Evolutionary conservation across 768 basidiomycete species (phyloP), one percentile per base, ranked within the genome.

Genomic region (Porphyrellus cyaneotinctus): DNA sequence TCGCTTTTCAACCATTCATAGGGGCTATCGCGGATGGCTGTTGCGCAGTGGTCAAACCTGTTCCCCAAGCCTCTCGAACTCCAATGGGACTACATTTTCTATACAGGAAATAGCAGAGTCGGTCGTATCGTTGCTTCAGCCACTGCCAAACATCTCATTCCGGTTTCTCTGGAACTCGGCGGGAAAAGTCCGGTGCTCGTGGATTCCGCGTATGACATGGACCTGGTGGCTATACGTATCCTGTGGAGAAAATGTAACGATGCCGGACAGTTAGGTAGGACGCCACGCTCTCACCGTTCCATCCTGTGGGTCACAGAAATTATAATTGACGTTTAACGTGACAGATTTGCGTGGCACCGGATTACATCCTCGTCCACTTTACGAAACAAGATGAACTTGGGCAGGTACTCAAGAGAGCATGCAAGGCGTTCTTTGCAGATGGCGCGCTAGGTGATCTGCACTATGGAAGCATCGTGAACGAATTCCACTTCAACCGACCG

Each of bases 21-120:
- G 88, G 87, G 5, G 88, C 88, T 1, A 85, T 91, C 44, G 75
- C 86, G 0, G 87, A 87, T 1, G 89, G 88, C 0, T 87, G 84
- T 59, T 76, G 82, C n/a, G 78, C 76, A 0, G 75, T 82, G 11
- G 42, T 89, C 60, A 90, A 91, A 62, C 77, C 79, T 13, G 65
- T 74, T 0, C 79, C 84, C 0, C 67, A 66, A 66, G 35, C 59
- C 67, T 15, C 62, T 68, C 22, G 58, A 64, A 22, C 48, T 58
- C 20, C 65, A 70, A 36, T 70, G 67, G 67, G 68, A 70, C 41
- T 64, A 70, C 15, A 67, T 75, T 26, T 71, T 71, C 47, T 75
- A 74, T 50, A 75, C 73, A 0, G 74, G 76, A 2, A 71, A 68
- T 47, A 56, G 64, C 17, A 56, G 48, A 6, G 55, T 69, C 4